Base-by-base conservation (phyloP, 805 yeast species). In the Torulaspora franciscae region DNA sequence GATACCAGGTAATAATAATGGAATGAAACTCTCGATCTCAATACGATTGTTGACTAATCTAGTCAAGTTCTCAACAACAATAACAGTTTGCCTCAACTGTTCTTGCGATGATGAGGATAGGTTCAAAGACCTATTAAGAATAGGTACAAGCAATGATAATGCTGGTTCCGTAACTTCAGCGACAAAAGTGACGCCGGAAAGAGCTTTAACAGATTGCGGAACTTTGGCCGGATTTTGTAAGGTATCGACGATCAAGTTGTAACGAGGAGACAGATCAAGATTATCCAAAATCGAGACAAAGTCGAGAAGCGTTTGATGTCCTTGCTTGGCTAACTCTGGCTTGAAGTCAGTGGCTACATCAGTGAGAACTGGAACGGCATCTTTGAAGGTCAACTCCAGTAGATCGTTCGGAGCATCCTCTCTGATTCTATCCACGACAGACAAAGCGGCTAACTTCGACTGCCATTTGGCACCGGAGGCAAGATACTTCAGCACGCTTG, bases 101-200 rank as follows among this genome's bases (percentile, higher is more conserved):
- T 91, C 98, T 70, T 93, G 96, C 14, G 97, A 84, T 3, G 95
- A 83, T 1, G 95, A 83, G 2, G 75, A 68, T 32, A 91, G 79
- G 72, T 85, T 79, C 60, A 91, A 74, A 2, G 98, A 91, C 65
- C 90, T 87, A 63, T 81, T 89, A 59, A 91, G 77, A 54, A 90
- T 90, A 37, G 99, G 99, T 37, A 87, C 97, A 60, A 91, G 74
- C 46, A 91, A 70, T 7, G 98, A 79, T 56, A 91, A 74, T 3
- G 95, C 95, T 4, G 98, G 95, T 71, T 90, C 98, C 11, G 97
- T 93, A 51, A 91, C 99, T 71, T 93, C 99, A 37, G 99, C 96
- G 40, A 91, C 98, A 66, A 91, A 91, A 0, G 99, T 93, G 43
- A 91, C 97, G 32, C 95, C 85, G 2, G 96, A 84, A 51, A 91